Evolutionary conservation across 257 asterid genomes (phyloP), one percentile per base, ranked within the genome.

Genomic region (Paulownia fortunei): DNA sequence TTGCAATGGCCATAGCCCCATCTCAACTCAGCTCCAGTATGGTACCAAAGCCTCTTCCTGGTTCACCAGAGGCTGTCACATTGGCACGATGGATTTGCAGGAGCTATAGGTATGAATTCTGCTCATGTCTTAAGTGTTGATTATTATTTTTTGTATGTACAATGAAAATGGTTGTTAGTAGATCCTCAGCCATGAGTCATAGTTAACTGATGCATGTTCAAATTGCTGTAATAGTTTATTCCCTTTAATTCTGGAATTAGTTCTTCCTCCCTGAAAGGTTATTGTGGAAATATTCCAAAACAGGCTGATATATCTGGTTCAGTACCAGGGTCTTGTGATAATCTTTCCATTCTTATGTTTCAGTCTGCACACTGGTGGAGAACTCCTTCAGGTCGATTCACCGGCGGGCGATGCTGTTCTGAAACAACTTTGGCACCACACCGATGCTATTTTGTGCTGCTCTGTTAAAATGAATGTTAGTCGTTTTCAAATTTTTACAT

Each of bases 361-460:
- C 85, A 96, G 99, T 78, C 49, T 86, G 72, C 97, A 93, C 65
- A 88, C 96, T 3, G 99, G 98, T 46, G 89, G 87, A 15, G 98
- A 90, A 37, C 94, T 96, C 41, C 61, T 92, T 66, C 92, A 66
- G 46, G 76, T 74, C 1, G 94, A 87, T 46, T 82, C 95, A 1
- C 84, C 79, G 13, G 82, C 83, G 1, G 89, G 91, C n/a, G 98
- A 96, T 47, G 92, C 90, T 10, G 74, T 93, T 65, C 84, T 93
- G 86, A 92, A 90, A 67, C 97, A 91, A 55, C 91, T 93, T 41
- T 96, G 99, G 99, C 90, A 85, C 87, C 98, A 96, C 80, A 44
- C 81, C 18, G 96, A 96, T 80, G 97, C 97, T 32, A 87, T 96
- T 65, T 86, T 93, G 99, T 96, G 98, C 87, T 96, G 98, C 81